Conservation (phyloP, 2,329 filamentous ascomycete genomes). For the Teratosphaeria viscida region DNA sequence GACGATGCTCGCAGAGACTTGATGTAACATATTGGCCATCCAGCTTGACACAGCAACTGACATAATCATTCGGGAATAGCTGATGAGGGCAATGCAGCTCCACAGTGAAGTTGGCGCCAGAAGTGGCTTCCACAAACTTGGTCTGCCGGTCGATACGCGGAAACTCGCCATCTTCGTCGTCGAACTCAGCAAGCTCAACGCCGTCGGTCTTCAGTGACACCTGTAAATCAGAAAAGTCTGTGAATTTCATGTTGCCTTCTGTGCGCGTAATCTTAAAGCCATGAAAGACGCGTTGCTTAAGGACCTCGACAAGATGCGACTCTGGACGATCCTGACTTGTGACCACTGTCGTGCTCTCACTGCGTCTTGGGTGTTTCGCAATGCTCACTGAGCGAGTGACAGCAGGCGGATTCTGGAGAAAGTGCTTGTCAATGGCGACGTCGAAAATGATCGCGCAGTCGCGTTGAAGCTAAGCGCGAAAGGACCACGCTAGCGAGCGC, state of each 20-base stretch:
- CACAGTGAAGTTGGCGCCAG: constrained; percentile 1
- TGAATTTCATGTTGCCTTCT: not conserved
- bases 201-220: not conserved
- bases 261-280: no score
- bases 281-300: not conserved
- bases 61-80: not conserved
- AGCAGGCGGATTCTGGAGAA: no score
- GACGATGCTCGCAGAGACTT: not conserved
- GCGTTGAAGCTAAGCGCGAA: not conserved
- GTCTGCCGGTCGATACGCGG: not conserved
- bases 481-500: not conserved
- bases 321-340: no score
- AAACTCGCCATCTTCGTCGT: not conserved
- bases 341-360: no score
- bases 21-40: constrained; percentile 9
- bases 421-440: no score
- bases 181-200: not conserved
- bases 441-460: no score
- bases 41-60: constrained; percentile 1
- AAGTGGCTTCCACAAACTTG: constrained; percentile 2
- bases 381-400: no score
- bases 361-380: no score
- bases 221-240: not conserved
- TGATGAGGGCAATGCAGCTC: not conserved
- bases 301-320: no score